Conservation (phyloP, 257 asterid genomes). For the Coffea canephora region DNA sequence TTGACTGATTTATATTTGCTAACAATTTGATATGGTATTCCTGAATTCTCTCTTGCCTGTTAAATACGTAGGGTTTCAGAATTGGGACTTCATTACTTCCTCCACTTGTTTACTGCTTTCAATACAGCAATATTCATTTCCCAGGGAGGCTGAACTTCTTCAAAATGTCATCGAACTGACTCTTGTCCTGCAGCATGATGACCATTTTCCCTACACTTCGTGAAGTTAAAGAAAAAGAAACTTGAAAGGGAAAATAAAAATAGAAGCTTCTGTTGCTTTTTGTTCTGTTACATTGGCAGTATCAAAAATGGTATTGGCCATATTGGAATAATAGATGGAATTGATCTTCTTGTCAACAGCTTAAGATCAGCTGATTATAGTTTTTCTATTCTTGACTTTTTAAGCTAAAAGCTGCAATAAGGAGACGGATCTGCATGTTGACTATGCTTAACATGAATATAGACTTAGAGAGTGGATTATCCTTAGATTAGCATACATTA, state of each 20-base stretch:
- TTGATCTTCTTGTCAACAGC: background rate
- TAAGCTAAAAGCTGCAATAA: background rate
- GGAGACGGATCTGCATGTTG: background rate
- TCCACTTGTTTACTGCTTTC: background rate
- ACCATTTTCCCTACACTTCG: background rate
- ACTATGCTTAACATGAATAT: background rate
- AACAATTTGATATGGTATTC: background rate
- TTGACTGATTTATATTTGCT: background rate
- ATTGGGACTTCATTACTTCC: background rate
- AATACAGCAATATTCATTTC: background rate
- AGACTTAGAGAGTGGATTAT: background rate
- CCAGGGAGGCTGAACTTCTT: background rate
- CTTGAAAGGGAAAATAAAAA: background rate
- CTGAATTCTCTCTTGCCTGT: background rate
- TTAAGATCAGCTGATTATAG: background rate
- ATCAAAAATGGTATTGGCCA: background rate
- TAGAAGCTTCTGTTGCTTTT: conserved; percentile 17
- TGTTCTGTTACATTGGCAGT: background rate
- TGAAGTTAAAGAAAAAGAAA: background rate
- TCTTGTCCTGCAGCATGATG: background rate
- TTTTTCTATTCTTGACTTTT: too few species aligned
- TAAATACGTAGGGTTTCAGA: background rate
- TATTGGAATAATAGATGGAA: background rate
- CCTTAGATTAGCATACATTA: background rate
- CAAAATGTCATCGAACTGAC: background rate